Base-by-base conservation (phyloP, 2,329 filamentous ascomycete species). In the Lanzia echinophila region DNA sequence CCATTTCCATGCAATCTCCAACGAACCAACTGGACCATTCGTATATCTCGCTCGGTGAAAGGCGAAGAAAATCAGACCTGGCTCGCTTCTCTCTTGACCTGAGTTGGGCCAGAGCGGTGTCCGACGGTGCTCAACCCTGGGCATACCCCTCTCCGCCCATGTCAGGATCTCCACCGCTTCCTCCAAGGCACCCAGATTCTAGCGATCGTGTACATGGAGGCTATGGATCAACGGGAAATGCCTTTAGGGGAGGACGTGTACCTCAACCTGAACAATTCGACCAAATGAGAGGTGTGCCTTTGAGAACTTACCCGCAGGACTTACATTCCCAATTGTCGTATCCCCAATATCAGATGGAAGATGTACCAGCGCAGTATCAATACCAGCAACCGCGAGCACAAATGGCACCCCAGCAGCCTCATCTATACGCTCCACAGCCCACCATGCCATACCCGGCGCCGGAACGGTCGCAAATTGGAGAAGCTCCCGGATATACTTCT, bases 61-160 rank as follows among this genome's bases (percentile, higher is more conserved):
- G 77, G 72, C 79, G 79, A 75, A 76, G 78, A 66, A 73, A 74
- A 69, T 74, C 74, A 68, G 75, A 79, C 63, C 72, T 78, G 70
- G 74, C 76, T 67, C 74, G 73, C 66, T 77, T 77, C 68, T 73
- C 73, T 70, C 74, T 80, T 65, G 78, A 79, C 72, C 72, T 75
- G 73, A 74, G 73, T 70, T 76, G 78, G 76, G 72, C 72, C 66
- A 74, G 74, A 78, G 72, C 72, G 75, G 73, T 76, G 74, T 75
- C 72, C 67, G 74, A 75, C 70, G 73, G 72, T 74, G 74, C 75
- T 73, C 76, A 74, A 66, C 73, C 73, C 67, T 75, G 75, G 75
- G 79, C 78, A 69, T 86, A 86, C 73, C 83, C 82, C 69, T 86
- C 83, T 77, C 83, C 83, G 74, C 83, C 83, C 77, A 86, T 86